Conservation (phyloP, 2,329 filamentous ascomycete species). For the Xylariales sp. region DNA sequence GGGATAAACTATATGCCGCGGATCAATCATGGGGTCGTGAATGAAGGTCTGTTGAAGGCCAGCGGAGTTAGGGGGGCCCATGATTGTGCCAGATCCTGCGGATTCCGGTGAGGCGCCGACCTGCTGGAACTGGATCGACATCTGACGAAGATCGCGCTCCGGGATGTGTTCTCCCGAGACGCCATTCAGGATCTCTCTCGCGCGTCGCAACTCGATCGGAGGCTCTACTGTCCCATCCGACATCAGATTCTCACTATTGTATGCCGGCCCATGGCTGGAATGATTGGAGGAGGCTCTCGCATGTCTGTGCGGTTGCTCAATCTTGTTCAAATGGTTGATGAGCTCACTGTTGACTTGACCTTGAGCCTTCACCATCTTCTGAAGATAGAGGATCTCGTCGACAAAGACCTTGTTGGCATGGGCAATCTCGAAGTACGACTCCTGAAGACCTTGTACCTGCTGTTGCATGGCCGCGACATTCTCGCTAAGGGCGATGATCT, state of each 20-base stretch:
- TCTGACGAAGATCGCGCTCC: constrained; percentile 51
- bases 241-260: constrained; percentile 30
- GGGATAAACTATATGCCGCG: constrained; percentile 75
- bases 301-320: constrained; percentile 40
- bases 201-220: constrained; percentile 48
- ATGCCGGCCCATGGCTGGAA: constrained; percentile 33
- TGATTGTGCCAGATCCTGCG: constrained; percentile 42
- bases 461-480: constrained; percentile 87
- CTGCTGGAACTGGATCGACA: constrained; percentile 47
- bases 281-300: constrained; percentile 34
- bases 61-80: constrained; percentile 48
- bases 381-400: constrained; percentile 56
- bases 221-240: constrained; percentile 43
- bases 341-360: constrained; percentile 55
- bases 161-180: constrained; percentile 47
- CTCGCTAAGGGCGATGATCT: constrained; percentile 83
- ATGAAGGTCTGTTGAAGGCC: constrained; percentile 39
- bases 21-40: constrained; percentile 51
- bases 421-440: constrained; percentile 74
- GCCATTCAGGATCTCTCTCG: constrained; percentile 51
- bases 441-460: constrained; percentile 82
- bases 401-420: constrained; percentile 59
- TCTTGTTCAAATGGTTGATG: constrained; percentile 49
- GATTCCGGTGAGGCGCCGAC: constrained; percentile 50
- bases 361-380: constrained; percentile 56